These are phyloP conservation scores for Aspergillus nomiae DNA, from an alignment of 2,329 filamentous ascomycete species.

Conservation along the genomic window DNA sequence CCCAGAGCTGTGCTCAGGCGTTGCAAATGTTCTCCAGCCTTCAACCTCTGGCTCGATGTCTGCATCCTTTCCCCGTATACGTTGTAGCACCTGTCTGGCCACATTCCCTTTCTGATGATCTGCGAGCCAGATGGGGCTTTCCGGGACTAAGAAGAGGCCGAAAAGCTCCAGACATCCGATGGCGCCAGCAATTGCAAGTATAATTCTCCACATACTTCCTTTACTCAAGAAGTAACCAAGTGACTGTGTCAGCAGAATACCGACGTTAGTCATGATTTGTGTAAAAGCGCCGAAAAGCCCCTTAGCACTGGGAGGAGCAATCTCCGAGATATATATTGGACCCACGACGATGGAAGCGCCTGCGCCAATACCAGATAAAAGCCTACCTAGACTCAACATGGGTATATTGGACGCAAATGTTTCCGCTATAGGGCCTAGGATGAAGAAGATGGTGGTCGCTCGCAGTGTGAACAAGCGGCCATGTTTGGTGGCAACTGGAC, in stretches of 20 bases:
- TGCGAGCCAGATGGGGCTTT: conserved; percentile 86
- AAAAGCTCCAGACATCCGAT: conserved; percentile 69
- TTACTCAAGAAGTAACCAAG: conserved; percentile 86
- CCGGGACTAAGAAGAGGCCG: conserved; percentile 75
- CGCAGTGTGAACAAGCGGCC: conserved; percentile 78
- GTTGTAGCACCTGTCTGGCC: conserved; percentile 70
- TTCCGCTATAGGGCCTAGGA: conserved; percentile 74
- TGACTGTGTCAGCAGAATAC: conserved; percentile 80
- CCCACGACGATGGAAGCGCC: conserved; percentile 91
- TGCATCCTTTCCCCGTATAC: conserved; percentile 69
- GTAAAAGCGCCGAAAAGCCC: conserved; percentile 82
- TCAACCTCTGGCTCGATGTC: conserved; percentile 75
- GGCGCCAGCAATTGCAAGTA: conserved; percentile 71
- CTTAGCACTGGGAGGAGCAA: conserved; percentile 72
- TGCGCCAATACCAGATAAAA: conserved; percentile 80
- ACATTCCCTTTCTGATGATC: conserved; percentile 60
- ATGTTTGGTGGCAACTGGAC: conserved; percentile 73
- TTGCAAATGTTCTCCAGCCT: conserved; percentile 53
- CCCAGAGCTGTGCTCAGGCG: conserved; percentile 34
- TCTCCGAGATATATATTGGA: conserved; percentile 90
- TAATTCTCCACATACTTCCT: conserved; percentile 77
- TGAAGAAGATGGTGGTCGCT: conserved; percentile 73
- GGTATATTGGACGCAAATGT: conserved; percentile 68
- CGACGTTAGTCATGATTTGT: conserved; percentile 90
- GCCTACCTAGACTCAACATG: conserved; percentile 70